Percentiles rank a stretch among this genome's conserved stretches.
phyloP scores from a whole-genome alignment of 2,329 filamentous ascomycete genomes.

The Ophiobolus disseminans region DNA sequence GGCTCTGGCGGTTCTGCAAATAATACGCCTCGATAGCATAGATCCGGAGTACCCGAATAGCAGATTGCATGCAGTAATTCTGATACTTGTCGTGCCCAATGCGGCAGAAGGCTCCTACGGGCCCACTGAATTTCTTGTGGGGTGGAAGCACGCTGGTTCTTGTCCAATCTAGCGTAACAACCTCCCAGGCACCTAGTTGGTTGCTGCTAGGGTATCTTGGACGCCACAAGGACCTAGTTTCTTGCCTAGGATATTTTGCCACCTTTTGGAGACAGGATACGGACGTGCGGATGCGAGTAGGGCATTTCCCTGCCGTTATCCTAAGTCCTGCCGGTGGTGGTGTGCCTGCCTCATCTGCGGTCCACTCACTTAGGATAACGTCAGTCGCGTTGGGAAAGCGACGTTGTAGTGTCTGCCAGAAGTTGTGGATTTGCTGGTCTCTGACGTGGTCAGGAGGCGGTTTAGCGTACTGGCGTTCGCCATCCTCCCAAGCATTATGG shows the following conservation, averaged over 20 bases:
- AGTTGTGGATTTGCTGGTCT: background rate
- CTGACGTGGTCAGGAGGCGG: background rate
- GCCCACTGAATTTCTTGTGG: slow-evolving; percentile 6
- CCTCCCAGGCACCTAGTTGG: too few species aligned
- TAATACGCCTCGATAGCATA: slow-evolving; percentile 11
- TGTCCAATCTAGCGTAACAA: too few species aligned
- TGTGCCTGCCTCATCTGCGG: slow-evolving; percentile 1
- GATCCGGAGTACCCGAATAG: background rate
- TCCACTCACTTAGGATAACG: slow-evolving; percentile 11
- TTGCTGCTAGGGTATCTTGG: background rate
- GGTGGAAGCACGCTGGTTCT: too few species aligned
- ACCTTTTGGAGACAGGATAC: background rate
- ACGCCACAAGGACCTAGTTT: background rate
- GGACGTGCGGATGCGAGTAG: background rate
- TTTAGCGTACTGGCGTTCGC: background rate
- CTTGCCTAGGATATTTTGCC: too few species aligned
- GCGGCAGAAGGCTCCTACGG: slow-evolving; percentile 5
- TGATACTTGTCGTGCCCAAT: background rate
- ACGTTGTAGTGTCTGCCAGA: slow-evolving; percentile 6
- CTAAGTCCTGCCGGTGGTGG: background rate
- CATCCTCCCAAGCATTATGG: slow-evolving; percentile 1
- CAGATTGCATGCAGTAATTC: background rate
- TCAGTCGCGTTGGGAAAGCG: slow-evolving; percentile 8
- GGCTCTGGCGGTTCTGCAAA: background rate
- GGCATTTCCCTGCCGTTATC: background rate